Conservation (phyloP, 2,329 filamentous ascomycete genomes). For the Aspergillus proliferans region DNA sequence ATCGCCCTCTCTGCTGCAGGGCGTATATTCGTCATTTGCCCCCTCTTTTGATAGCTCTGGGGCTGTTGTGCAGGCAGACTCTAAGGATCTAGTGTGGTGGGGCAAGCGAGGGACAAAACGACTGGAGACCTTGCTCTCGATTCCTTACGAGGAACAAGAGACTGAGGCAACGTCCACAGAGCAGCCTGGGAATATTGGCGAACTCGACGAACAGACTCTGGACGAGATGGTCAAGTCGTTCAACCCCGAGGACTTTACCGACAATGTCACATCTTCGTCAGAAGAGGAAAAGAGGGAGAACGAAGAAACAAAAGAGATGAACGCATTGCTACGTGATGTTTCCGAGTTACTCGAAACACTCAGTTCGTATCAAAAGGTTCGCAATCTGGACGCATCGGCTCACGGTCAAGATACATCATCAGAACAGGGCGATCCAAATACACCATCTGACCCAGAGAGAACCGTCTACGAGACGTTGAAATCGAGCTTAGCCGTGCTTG, state of each 20-base stretch:
- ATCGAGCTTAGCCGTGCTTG: slow-evolving; percentile 65
- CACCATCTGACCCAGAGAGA: slow-evolving; percentile 51
- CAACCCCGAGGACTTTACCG: slow-evolving; percentile 29
- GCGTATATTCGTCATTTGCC: slow-evolving; percentile 45
- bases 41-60: slow-evolving; percentile 42
- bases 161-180: slow-evolving; percentile 15
- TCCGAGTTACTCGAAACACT: slow-evolving; percentile 57
- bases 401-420: slow-evolving; percentile 27
- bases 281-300: slow-evolving; percentile 18
- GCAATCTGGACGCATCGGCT: slow-evolving; percentile 40
- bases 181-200: slow-evolving; percentile 24
- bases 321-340: slow-evolving; percentile 51
- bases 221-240: slow-evolving; percentile 39
- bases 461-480: slow-evolving; percentile 66
- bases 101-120: slow-evolving; percentile 34
- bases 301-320: slow-evolving; percentile 39
- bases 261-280: slow-evolving; percentile 16
- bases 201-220: slow-evolving; percentile 35
- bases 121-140: slow-evolving; percentile 30
- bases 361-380: slow-evolving; percentile 56
- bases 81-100: slow-evolving; percentile 44
- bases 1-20: slow-evolving; percentile 33
- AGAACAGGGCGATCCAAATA: slow-evolving; percentile 39
- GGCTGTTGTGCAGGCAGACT: slow-evolving; percentile 36
- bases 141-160: slow-evolving; percentile 15